These are phyloP conservation scores for Aspergillus carlsbadensis DNA, from an alignment of 495 filamentous ascomycete genomes.

Conservation along the genomic window DNA sequence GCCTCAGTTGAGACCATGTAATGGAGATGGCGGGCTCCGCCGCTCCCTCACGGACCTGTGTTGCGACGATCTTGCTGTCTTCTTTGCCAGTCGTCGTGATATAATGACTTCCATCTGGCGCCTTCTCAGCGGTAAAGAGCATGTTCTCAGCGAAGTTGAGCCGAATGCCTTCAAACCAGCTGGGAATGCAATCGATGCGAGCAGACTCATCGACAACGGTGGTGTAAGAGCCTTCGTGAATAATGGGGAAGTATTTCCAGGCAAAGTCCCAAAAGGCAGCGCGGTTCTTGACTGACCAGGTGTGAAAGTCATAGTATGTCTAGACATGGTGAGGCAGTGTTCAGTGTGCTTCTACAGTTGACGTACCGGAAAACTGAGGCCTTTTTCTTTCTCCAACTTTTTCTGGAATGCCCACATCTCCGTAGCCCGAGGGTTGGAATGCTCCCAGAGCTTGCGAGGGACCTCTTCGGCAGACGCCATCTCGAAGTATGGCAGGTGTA, in stretches of 20 bases:
- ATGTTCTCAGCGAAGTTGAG: conserved; percentile 85
- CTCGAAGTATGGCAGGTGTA: neutral
- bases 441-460: conserved; percentile 58
- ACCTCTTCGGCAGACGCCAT: conserved; percentile 13
- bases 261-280: conserved; percentile 64
- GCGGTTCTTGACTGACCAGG: conserved; percentile 60
- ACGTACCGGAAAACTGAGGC: conserved; percentile 13
- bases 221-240: conserved; percentile 59
- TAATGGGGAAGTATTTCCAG: conserved; percentile 57
- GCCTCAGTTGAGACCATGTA: conserved; percentile 63
- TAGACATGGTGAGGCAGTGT: neutral
- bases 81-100: conserved; percentile 54
- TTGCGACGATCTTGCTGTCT: conserved; percentile 64
- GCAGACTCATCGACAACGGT: conserved; percentile 64
- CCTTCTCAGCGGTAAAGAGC: conserved; percentile 39
- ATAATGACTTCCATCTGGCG: conserved; percentile 48
- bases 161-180: conserved; percentile 52
- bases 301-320: conserved; percentile 61
- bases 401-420: conserved; percentile 59
- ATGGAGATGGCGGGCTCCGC: conserved; percentile 50
- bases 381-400: conserved; percentile 24
- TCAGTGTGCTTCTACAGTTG: neutral
- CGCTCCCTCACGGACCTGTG: conserved; percentile 70
- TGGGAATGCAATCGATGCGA: conserved; percentile 56
- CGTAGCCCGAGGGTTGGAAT: conserved; percentile 58